Evolutionary conservation across 2,329 filamentous ascomycete species (phyloP).

Genomic region (Colletotrichum sp.): DNA sequence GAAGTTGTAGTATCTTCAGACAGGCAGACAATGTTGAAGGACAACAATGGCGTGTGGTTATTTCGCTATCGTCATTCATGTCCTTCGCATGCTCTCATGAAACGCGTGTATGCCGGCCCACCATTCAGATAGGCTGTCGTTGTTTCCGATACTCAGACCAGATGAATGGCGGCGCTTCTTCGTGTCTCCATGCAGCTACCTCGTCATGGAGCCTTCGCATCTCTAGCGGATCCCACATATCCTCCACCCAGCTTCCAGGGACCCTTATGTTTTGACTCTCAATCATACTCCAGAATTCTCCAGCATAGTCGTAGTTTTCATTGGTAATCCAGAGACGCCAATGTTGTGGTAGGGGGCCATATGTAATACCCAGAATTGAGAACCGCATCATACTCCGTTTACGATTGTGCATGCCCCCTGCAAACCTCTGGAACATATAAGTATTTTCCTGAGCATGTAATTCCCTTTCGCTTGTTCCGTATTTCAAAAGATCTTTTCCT

Average conservation of each 20-base stretch:
- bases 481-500: no score
- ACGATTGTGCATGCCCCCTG: no score
- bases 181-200: rapidly evolving
- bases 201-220: no score
- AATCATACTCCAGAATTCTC: rapidly evolving
- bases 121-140: not conserved
- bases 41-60: no score
- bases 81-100: no score
- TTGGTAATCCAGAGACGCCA: not conserved
- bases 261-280: not conserved
- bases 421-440: rapidly evolving
- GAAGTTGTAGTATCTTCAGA: rapidly evolving
- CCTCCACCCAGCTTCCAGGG: not conserved
- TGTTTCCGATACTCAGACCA: not conserved
- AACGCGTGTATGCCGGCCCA: no score
- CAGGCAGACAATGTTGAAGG: no score
- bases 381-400: no score
- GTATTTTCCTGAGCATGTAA: rapidly evolving
- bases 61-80: no score
- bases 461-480: no score
- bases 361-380: not conserved
- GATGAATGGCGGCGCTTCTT: not conserved
- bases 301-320: not conserved
- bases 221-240: no score
- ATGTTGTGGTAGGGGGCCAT: not conserved